These are phyloP conservation scores for Amesomyces nigricolor DNA, from an alignment of 2,329 filamentous ascomycete genomes.

Conservation along the genomic window DNA sequence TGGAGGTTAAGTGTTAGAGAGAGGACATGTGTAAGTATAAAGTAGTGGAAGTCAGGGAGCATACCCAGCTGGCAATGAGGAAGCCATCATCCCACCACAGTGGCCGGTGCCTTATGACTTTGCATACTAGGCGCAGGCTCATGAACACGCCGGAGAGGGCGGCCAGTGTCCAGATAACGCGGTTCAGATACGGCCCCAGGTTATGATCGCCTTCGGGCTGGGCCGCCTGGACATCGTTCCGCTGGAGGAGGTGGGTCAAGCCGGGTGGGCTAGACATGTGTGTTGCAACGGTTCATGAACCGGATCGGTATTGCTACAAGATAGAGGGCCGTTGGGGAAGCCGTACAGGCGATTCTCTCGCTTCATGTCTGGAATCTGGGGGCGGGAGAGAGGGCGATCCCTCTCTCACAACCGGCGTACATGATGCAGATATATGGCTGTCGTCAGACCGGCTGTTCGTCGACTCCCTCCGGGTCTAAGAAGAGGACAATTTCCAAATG, in stretches of 20 bases:
- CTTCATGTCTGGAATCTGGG: no score
- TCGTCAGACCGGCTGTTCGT: no score
- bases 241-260: background rate
- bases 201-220: background rate
- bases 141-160: constrained; percentile 15
- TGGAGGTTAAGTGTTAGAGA: background rate
- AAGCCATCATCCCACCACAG: constrained; percentile 33
- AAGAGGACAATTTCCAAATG: no score
- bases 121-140: constrained; percentile 23
- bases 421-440: no score
- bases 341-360: no score
- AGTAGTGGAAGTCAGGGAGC: background rate
- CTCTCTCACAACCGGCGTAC: no score
- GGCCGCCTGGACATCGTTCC: no score
- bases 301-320: no score
- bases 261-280: background rate
- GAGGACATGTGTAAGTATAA: background rate
- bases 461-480: no score
- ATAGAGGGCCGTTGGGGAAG: no score
- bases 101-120: constrained; percentile 21
- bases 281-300: no score
- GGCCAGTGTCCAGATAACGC: constrained; percentile 15
- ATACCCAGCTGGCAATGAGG: constrained; percentile 29
- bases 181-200: constrained; percentile 6
- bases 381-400: no score